Base-by-base conservation (phyloP, 2,329 filamentous ascomycete species). In the Xylaria sp. region DNA sequence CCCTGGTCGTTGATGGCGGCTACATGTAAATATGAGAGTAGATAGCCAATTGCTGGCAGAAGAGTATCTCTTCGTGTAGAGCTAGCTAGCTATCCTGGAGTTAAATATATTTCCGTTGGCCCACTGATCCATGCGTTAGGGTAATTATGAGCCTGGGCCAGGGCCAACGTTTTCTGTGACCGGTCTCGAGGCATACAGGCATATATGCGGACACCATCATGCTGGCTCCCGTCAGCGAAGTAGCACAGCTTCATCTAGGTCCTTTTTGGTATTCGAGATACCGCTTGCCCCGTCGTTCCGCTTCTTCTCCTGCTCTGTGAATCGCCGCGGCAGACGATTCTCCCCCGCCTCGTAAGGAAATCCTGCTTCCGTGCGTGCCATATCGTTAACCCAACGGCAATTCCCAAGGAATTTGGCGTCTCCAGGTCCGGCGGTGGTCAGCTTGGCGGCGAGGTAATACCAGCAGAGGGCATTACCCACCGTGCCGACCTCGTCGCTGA, bases 401-500 rank as follows among this genome's bases (percentile, higher is more conserved):
- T 62, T 19, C 4, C 64, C 64, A 3, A 4, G 19, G 4, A 80
- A 83, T 69, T 89, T 81, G 0, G 90, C 90, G 67, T 83, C 81
- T 24, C 93, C 77, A 73, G 87, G 82, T 1, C 78, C 77, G 27
- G 86, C 86, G 0, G 83, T 81, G 72, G 89, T 86, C 24, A 92
- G 85, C 76, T 88, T 89, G 72, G 89, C 86, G 0, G 90, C 91
- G n/a, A 96, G 83, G 77, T 93, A 95, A 77, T 93, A 86, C 92
- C 92, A 96, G 24, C 83, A 84, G 12, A 95, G 81, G 1, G 90
- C 89, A 77, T 94, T 94, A 0, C 93, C 93, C 0, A 94, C 91
- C 0, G 93, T 96, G 69, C 90, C 88, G 0, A 95, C 92, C 77
- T 96, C 93, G 75, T 96, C 93, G 68, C 90, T 93, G 14, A 96